Base-by-base conservation (phyloP, 2,329 filamentous ascomycete genomes). In the Diaporthe eres region DNA sequence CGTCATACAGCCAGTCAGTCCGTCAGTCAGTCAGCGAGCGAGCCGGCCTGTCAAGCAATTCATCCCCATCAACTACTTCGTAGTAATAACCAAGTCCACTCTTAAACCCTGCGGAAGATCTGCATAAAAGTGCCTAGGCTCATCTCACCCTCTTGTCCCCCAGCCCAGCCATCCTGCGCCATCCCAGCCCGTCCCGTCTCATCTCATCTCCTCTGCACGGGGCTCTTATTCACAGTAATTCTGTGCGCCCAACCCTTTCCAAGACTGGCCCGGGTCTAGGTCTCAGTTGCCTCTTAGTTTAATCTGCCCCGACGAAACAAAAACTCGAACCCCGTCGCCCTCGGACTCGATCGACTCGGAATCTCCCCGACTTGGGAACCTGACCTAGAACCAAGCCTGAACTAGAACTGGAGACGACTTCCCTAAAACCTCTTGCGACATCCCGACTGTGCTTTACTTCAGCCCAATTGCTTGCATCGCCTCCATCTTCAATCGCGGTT, bases 201-300 rank as follows among this genome's bases (percentile, higher is more conserved):
- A 19, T 55, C 65, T 55, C 65, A 70, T 55, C 65, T 70, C 31
- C 65, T 68, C 65, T 70, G 65, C 65, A 70, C 49, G 47, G 65
- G 47, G 65, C 65, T 70, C 65, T 70, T 55, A 42, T 70, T 70
- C 65, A 55, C 31, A 42, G 47, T 39, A 55, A 70, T 55, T 31
- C 65, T 49, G 49, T 70, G 65, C 37, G 65, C 28, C 65, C 65
- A 70, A 55, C 49, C 65, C 28, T 42, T n/a, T 31, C 34, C 65
- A 42, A 47, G 34, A 68, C 65, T 53, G 31, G 65, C 65, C 65
- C 47, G 47, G 65, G 65, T 37, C 65, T 68, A 68, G 65, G 65
- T 68, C 65, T 68, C 65, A 53, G 65, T 31, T 68, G 65, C 31
- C 47, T 68, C 65, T 31, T 42, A 31, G 65, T 55, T 7, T 31